Evolutionary conservation across 495 filamentous ascomycete species (phyloP).

Genomic region (Xylaria castorea): DNA sequence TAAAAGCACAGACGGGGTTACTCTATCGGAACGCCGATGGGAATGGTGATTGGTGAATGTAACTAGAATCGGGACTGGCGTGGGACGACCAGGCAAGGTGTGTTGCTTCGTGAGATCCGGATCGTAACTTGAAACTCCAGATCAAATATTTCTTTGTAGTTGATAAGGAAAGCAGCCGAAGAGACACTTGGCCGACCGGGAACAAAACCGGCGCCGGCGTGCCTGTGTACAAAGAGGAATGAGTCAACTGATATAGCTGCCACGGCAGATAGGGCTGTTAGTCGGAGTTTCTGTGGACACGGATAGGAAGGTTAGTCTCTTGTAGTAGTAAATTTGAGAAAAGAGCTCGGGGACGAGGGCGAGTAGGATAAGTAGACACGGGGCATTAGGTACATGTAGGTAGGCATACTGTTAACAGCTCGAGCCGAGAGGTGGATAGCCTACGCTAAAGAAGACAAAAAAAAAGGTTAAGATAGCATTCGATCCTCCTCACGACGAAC

Average conservation of each 20-base stretch:
- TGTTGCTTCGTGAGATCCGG: slow-evolving; percentile 26
- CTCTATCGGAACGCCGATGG: slow-evolving; percentile 32
- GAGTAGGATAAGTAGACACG: slow-evolving; percentile 1
- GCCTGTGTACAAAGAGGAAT: slow-evolving; percentile 27
- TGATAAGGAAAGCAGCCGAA: background rate
- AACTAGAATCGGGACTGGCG: slow-evolving; percentile 27
- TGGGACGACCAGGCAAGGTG: background rate
- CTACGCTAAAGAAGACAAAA: background rate
- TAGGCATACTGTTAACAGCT: background rate
- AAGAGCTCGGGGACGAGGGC: background rate
- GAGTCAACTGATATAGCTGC: slow-evolving; percentile 21
- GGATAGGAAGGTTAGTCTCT: slow-evolving; percentile 27
- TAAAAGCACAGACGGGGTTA: slow-evolving; percentile 35
- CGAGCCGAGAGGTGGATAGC: slow-evolving; percentile 5
- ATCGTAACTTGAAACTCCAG: slow-evolving; percentile 14
- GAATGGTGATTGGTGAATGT: slow-evolving; percentile 39
- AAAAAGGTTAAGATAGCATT: slow-evolving; percentile 10
- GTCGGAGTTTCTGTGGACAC: slow-evolving; percentile 34
- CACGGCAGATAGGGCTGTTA: slow-evolving; percentile 35
- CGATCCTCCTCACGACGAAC: slow-evolving; percentile 10
- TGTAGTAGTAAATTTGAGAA: slow-evolving; percentile 23
- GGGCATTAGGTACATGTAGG: background rate
- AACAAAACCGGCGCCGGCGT: slow-evolving; percentile 16
- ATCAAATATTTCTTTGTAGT: slow-evolving; percentile 7
- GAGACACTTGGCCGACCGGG: background rate